A percentile compares a stretch with the other conserved stretches of the same genome.
Evolutionary conservation across 306 rosid species (phyloP).

Genomic region (Castanospermum australe): DNA sequence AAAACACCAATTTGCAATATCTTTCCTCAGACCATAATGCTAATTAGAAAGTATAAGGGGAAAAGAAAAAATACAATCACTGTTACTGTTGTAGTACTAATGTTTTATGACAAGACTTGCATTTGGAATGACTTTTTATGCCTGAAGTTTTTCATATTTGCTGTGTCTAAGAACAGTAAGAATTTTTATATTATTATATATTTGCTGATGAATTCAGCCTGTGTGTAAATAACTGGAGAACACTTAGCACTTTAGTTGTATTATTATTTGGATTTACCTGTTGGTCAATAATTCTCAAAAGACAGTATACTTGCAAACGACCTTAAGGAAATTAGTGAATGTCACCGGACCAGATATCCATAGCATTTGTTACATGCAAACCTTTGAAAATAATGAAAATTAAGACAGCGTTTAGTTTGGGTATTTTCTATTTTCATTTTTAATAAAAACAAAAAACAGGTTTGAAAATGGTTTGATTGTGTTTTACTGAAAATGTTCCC

Average conservation of each 20-base stretch:
- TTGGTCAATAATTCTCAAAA: background rate
- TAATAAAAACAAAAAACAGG: too few species aligned
- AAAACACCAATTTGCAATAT: background rate
- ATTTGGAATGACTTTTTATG: background rate
- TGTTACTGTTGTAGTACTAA: conserved; percentile 1
- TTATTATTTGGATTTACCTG: background rate
- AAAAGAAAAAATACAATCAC: background rate
- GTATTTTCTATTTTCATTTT: background rate
- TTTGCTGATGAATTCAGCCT: background rate
- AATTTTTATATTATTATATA: background rate
- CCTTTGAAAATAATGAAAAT: background rate
- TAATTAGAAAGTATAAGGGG: background rate
- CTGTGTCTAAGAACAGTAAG: background rate
- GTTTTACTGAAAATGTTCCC: too few species aligned
- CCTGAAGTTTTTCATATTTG: conserved; percentile 1
- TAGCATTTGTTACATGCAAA: background rate
- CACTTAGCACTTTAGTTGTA: background rate
- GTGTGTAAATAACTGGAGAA: background rate
- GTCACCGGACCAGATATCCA: background rate
- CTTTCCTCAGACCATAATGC: background rate
- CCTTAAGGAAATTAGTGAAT: background rate
- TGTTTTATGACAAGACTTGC: conserved; percentile 1
- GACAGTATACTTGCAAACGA: background rate
- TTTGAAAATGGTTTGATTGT: too few species aligned
- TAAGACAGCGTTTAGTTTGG: background rate